Percentiles rank a stretch among this genome's conserved stretches.
These are phyloP conservation scores for Sideroxylon spinosum DNA, from an alignment of 179 eudicot species.

Conservation along the genomic window DNA sequence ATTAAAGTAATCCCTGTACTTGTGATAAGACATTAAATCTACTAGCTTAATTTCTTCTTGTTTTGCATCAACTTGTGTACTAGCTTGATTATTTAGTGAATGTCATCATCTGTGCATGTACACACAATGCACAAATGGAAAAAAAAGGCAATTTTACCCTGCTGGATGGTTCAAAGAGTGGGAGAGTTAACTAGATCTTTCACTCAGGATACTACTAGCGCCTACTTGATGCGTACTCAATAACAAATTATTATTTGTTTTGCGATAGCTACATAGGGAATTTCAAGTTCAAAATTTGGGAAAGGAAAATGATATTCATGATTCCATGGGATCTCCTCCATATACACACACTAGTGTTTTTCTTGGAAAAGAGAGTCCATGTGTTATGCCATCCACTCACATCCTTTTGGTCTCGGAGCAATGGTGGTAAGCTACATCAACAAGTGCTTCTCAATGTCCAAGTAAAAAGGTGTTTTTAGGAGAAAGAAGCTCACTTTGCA, in stretches of 20 bases:
- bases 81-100: too few species aligned
- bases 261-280: not conserved
- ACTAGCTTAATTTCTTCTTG: too few species aligned
- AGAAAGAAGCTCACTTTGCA: slow-evolving; percentile 5
- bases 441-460: not conserved
- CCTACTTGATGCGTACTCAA: not conserved
- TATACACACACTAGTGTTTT: not conserved
- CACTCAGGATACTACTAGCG: not conserved
- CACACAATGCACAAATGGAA: too few species aligned
- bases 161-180: too few species aligned
- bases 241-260: not conserved
- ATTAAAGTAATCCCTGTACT: too few species aligned
- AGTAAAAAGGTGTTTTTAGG: not conserved
- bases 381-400: not conserved
- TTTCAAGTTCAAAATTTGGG: not conserved
- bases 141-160: too few species aligned
- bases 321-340: not conserved
- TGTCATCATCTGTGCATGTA: too few species aligned
- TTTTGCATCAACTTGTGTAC: not conserved
- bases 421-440: not conserved
- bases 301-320: not conserved
- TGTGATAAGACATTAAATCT: too few species aligned
- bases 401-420: not conserved
- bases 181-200: not conserved
- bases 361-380: slow-evolving; percentile 3